Percentiles rank a stretch among this genome's conserved stretches.
Evolutionary conservation across 108 stramenopile genomes (phyloP).

Genomic region (Fragilaria radians): DNA sequence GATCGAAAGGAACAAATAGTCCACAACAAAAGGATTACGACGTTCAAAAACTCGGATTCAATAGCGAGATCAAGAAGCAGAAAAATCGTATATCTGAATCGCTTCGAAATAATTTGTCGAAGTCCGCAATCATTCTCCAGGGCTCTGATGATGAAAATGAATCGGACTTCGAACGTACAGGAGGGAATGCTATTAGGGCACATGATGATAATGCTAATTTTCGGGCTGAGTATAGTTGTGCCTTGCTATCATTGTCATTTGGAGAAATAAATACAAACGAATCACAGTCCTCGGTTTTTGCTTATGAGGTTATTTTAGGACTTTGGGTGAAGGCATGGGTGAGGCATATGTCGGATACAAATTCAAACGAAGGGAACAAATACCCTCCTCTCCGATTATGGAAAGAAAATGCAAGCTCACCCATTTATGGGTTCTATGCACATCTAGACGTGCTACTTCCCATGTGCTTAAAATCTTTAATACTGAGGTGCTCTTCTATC

Average conservation of each 20-base stretch:
- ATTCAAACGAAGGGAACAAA: constrained; percentile 4
- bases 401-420: constrained; percentile 1
- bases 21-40: constrained; percentile 1
- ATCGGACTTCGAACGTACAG: background rate
- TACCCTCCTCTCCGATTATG: background rate
- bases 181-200: background rate
- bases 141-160: background rate
- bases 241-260: background rate
- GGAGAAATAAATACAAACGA: background rate
- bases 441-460: constrained; percentile 69
- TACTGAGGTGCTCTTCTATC: constrained; percentile 31
- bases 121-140: background rate
- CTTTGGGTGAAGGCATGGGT: constrained; percentile 39
- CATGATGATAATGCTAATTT: background rate
- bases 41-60: background rate
- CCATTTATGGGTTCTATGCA: constrained; percentile 30
- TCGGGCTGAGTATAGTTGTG: background rate
- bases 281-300: constrained; percentile 1
- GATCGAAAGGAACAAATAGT: constrained; percentile 8
- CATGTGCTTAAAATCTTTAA: constrained; percentile 70
- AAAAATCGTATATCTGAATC: background rate
- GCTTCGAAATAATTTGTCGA: background rate
- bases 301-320: constrained; percentile 25
- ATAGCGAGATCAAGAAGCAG: background rate
- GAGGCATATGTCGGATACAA: constrained; percentile 15